phyloP scores from a whole-genome alignment of 1,284 basidiomycete genomes.

The Rhodotorula sp. region DNA sequence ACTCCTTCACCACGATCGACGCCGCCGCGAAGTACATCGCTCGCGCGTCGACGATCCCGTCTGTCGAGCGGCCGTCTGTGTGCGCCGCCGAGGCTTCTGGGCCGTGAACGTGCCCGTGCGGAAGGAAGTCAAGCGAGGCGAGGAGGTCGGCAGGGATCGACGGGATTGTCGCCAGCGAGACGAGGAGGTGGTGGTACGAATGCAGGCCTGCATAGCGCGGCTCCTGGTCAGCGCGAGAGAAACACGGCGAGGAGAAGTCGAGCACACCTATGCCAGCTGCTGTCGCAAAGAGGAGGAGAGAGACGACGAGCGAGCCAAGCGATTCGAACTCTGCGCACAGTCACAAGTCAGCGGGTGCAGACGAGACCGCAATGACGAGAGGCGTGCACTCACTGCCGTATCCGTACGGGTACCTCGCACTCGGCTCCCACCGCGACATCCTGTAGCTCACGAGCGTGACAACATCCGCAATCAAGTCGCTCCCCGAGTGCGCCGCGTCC shows the following conservation, averaged over 20 bases:
- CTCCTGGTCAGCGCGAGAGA: neutral
- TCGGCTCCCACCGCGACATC: conserved; percentile 75
- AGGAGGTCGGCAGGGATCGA: conserved; percentile 51
- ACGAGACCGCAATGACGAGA: neutral
- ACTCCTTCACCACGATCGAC: conserved; percentile 83
- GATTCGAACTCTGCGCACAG: conserved; percentile 49
- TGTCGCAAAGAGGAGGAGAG: conserved; percentile 61
- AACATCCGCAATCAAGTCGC: conserved; percentile 85
- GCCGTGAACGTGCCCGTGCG: conserved; percentile 45
- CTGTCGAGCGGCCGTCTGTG: neutral
- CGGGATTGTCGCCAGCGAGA: conserved; percentile 56
- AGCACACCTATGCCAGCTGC: conserved; percentile 73
- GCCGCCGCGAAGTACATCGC: conserved; percentile 92
- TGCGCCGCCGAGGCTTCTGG: conserved; percentile 14
- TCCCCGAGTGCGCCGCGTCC: conserved; percentile 91
- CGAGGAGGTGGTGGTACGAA: conserved; percentile 75
- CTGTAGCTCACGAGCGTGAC: conserved; percentile 91
- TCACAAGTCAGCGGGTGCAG: neutral
- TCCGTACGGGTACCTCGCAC: conserved; percentile 72
- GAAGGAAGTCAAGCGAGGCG: conserved; percentile 40
- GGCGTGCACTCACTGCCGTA: conserved; percentile 42
- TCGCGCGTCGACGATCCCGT: conserved; percentile 72
- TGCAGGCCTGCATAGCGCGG: conserved; percentile 61
- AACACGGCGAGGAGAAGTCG: neutral
- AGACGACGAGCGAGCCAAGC: conserved; percentile 51